phyloP scores from a whole-genome alignment of 139 green algal genomes.

The Haematococcus sp. region DNA sequence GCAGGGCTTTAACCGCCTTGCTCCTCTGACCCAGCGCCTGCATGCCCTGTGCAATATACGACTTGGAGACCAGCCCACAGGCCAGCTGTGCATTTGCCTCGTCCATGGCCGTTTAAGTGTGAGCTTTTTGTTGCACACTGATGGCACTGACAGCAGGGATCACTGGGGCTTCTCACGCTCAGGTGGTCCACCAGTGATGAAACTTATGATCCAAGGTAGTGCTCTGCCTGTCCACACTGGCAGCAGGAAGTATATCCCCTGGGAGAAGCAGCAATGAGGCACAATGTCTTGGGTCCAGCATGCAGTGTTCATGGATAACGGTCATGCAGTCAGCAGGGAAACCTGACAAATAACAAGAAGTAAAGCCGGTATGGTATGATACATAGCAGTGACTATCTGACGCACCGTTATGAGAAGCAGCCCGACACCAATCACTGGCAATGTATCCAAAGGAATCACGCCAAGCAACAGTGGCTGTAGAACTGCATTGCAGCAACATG shows the following conservation, averaged over 20 bases:
- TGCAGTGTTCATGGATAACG: too few relatives aligned
- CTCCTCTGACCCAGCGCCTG: background rate
- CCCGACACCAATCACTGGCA: constrained; percentile 29
- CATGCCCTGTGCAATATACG: constrained; percentile 71
- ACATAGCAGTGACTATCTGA: background rate
- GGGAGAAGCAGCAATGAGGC: background rate
- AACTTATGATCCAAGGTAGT: background rate
- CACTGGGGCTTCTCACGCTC: background rate
- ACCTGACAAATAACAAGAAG: background rate
- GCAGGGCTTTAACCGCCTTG: constrained; percentile 67
- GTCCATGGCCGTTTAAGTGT: constrained; percentile 51
- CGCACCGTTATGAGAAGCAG: constrained; percentile 28
- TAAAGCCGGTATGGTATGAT: background rate
- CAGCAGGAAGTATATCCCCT: background rate
- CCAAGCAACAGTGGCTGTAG: constrained; percentile 27
- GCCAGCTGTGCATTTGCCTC: constrained; percentile 54
- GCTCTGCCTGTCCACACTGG: background rate
- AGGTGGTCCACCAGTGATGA: background rate
- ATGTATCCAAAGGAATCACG: constrained; percentile 25
- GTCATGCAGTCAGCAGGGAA: too few relatives aligned
- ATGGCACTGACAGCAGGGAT: background rate
- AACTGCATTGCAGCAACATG: constrained; percentile 9
- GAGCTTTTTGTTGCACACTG: background rate
- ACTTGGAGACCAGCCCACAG: constrained; percentile 47
- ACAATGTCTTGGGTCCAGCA: too few relatives aligned